These are phyloP conservation scores for Coelastrella sp. DNA, from an alignment of 139 green algal species.

Conservation along the genomic window DNA sequence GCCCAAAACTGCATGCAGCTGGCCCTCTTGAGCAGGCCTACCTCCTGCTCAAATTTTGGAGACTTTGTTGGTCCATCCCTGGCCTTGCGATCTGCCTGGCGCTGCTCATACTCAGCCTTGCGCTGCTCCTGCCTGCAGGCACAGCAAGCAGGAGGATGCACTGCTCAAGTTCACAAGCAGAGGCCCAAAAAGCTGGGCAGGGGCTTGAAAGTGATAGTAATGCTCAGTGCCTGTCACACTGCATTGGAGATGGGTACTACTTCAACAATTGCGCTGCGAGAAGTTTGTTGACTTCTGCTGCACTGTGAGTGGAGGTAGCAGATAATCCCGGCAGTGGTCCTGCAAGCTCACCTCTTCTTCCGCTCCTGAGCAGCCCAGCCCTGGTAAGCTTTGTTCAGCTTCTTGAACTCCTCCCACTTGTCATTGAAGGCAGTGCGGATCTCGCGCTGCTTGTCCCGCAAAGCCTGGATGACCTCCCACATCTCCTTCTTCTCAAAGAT, in stretches of 20 bases:
- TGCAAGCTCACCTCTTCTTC: slow-evolving; percentile 36
- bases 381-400: slow-evolving; percentile 37
- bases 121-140: slow-evolving; percentile 32
- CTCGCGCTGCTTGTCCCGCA: slow-evolving; percentile 59
- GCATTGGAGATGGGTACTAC: too few species aligned
- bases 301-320: too few species aligned
- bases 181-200: too few species aligned
- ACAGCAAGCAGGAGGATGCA: not conserved
- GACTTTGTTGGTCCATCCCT: not conserved
- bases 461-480: slow-evolving; percentile 37
- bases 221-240: too few species aligned
- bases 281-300: too few species aligned
- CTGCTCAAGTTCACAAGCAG: not conserved
- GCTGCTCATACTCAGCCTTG: slow-evolving; percentile 49
- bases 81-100: slow-evolving; percentile 42
- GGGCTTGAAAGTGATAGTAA: too few species aligned
- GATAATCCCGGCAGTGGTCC: not conserved
- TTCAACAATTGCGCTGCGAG: too few species aligned
- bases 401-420: slow-evolving; percentile 58
- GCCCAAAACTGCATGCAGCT: too few species aligned
- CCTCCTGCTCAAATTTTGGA: slow-evolving; percentile 41
- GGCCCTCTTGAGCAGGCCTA: not conserved
- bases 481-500: slow-evolving; percentile 54
- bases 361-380: slow-evolving; percentile 45
- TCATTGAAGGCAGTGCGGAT: slow-evolving; percentile 52